Evolutionary conservation across 2,329 filamentous ascomycete species (phyloP).

Genomic region (Aspergillus aculeatinus): DNA sequence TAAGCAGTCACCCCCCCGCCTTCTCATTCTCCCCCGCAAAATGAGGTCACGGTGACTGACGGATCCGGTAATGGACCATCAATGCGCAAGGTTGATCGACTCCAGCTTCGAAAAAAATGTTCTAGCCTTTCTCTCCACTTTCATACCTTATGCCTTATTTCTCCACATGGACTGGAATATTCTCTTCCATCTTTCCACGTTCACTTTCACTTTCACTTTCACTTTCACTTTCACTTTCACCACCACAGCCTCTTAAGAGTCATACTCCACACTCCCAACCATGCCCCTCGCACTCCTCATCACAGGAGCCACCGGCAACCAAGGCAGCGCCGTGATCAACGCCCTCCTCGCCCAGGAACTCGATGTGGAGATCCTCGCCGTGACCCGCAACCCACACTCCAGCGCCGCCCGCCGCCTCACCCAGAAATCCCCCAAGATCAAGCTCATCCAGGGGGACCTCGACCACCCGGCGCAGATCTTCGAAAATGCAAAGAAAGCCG

Average conservation of each 20-base stretch:
- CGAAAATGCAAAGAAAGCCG: conserved; percentile 40
- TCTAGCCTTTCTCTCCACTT: too few relatives aligned
- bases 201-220: too few relatives aligned
- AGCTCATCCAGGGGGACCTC: conserved; percentile 59
- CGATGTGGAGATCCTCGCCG: conserved; percentile 17
- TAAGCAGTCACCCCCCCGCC: neutral
- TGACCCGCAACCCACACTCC: conserved; percentile 15
- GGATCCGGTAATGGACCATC: too few relatives aligned
- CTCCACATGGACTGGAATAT: neutral
- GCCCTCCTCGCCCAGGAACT: conserved; percentile 10
- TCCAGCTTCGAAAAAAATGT: too few relatives aligned
- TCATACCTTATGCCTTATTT: neutral
- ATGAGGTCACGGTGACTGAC: too few relatives aligned
- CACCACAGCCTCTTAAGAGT: neutral
- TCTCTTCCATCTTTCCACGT: neutral
- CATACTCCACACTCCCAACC: neutral
- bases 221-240: neutral
- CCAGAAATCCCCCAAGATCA: conserved; percentile 49
- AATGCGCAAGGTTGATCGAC: too few relatives aligned
- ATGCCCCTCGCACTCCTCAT: conserved; percentile 14
- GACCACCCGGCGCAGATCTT: conserved; percentile 55
- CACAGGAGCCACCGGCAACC: conserved; percentile 17
- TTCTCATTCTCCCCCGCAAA: too few relatives aligned
- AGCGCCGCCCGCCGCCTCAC: conserved; percentile 49
- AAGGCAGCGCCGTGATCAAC: conserved; percentile 14